Percentiles rank a stretch among this genome's conserved stretches.
Evolutionary conservation across 2,329 filamentous ascomycete species (phyloP).

Genomic region (Neocatenulostroma microsporum): DNA sequence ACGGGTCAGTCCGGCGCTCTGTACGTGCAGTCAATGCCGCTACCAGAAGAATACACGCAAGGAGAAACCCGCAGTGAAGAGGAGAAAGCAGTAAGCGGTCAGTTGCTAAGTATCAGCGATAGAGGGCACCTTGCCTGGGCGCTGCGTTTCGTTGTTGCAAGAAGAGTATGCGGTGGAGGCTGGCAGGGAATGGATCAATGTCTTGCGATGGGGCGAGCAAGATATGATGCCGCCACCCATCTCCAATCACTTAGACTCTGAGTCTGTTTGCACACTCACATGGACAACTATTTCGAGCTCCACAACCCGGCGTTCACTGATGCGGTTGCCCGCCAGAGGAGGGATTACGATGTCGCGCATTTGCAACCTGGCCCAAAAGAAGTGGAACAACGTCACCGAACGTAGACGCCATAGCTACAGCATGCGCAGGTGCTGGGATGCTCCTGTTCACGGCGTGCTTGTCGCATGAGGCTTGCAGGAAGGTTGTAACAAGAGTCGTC

Average conservation of each 20-base stretch:
- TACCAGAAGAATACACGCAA: no score
- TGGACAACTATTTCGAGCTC: constrained; percentile 1
- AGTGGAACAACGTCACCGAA: not conserved
- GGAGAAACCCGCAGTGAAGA: no score
- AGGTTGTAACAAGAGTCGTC: no score
- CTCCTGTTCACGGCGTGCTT: not conserved
- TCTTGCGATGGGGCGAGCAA: not conserved
- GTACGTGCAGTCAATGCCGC: no score
- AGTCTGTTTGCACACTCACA: not conserved
- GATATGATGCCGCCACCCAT: not conserved
- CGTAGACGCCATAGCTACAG: constrained; percentile 3
- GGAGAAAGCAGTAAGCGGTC: no score
- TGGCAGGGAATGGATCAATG: constrained; percentile 3
- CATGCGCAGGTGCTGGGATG: constrained; percentile 3
- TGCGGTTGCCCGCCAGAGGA: not conserved
- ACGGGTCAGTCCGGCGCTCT: no score
- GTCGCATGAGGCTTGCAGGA: no score
- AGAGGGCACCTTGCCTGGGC: constrained; percentile 1
- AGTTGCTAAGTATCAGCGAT: not conserved
- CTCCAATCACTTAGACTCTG: no score
- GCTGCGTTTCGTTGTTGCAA: not conserved
- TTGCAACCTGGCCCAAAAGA: no score
- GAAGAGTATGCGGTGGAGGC: not conserved
- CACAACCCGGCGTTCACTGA: not conserved
- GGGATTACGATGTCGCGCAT: not conserved